phyloP scores from a whole-genome alignment of 345 rosid genomes.

The Xanthoceras sorbifolium region DNA sequence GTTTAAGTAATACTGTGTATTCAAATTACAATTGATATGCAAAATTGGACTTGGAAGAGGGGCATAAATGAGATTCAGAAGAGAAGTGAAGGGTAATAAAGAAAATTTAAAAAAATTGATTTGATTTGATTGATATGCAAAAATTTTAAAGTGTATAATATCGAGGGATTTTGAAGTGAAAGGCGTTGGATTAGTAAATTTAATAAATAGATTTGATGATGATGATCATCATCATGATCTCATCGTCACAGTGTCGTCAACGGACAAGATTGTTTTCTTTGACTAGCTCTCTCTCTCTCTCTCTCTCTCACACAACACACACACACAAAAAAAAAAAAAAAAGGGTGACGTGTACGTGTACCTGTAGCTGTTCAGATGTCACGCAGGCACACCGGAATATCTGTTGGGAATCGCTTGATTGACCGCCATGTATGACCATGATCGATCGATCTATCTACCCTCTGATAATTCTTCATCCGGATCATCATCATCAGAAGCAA shows the following conservation, averaged over 20 bases:
- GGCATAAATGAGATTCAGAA: not conserved
- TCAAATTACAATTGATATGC: too few species aligned
- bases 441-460: not conserved
- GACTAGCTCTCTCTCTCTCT: not conserved
- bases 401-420: conserved; percentile 16
- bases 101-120: not conserved
- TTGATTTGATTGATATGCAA: conserved; percentile 5
- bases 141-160: conserved; percentile 22
- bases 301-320: too few species aligned
- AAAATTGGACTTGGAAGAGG: not conserved
- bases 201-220: not conserved
- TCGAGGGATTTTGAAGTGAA: conserved; percentile 26
- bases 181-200: conserved; percentile 29
- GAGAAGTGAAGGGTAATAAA: not conserved
- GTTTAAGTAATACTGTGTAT: too few species aligned
- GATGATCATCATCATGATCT: not conserved
- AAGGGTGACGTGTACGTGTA: not conserved
- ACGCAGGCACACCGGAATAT: conserved; percentile 7
- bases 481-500: conserved; percentile 30
- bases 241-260: conserved; percentile 39
- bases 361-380: not conserved
- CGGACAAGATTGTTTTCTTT: conserved; percentile 41
- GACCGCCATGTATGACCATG: not conserved
- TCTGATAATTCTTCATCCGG: conserved; percentile 17
- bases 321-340: not conserved